These are phyloP conservation scores for Scutellaria minor DNA, from an alignment of 257 asterid genomes.

Conservation along the genomic window DNA sequence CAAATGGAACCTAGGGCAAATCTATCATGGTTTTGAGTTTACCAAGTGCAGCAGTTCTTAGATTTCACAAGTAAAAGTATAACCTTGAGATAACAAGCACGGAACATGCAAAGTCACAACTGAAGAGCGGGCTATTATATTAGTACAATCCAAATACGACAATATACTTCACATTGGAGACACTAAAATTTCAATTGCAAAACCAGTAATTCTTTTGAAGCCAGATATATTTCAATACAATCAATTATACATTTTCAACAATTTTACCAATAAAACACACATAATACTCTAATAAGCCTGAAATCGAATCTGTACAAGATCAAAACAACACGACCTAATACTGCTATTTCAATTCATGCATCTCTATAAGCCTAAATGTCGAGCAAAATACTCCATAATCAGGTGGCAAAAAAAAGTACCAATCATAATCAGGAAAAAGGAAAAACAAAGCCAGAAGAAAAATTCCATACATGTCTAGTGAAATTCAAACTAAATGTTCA, in stretches of 20 bases:
- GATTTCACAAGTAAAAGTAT: constrained; percentile 21
- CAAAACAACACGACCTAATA: neutral
- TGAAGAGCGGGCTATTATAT: neutral
- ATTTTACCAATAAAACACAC: neutral
- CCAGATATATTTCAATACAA: neutral
- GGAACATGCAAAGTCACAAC: neutral
- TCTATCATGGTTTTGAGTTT: constrained; percentile 10
- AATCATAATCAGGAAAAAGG: neutral
- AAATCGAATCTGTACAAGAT: constrained; percentile 7
- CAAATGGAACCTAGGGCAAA: constrained; percentile 7
- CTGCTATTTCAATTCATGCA: neutral
- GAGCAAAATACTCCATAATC: constrained; percentile 13
- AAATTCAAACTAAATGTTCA: constrained; percentile 11
- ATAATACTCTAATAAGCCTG: neutral
- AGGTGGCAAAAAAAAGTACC: neutral
- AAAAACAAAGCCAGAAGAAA: neutral
- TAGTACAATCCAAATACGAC: constrained; percentile 7
- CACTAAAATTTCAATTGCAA: neutral
- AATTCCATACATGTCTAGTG: neutral
- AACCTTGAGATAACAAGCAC: constrained; percentile 19
- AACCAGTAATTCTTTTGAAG: neutral
- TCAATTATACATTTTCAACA: neutral
- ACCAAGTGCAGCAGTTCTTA: constrained; percentile 22
- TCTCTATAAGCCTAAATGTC: neutral
- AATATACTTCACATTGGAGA: too few species aligned